Conservation (phyloP, 2,329 filamentous ascomycete species). For the Tetracladium maxilliforme region DNA sequence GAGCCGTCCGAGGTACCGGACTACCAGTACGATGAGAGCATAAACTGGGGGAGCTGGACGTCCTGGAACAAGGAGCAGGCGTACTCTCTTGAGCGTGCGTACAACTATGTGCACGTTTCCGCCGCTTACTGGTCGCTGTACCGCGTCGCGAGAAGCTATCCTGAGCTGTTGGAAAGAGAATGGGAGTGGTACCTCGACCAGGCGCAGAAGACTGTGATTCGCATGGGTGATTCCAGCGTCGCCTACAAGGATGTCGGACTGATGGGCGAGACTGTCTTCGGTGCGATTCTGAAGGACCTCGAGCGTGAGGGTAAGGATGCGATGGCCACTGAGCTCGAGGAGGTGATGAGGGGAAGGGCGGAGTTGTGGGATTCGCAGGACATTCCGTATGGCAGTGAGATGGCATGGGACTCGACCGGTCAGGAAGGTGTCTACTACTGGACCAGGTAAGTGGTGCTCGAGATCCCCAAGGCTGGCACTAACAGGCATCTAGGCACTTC, state of each 20-base stretch:
- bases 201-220: constrained; percentile 32
- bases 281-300: constrained; percentile 34
- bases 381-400: constrained; percentile 43
- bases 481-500: constrained; percentile 25
- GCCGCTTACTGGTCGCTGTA: constrained; percentile 44
- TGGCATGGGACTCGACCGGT: constrained; percentile 47
- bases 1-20: constrained; percentile 24
- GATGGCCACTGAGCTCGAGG: constrained; percentile 23
- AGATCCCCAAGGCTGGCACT: too few species aligned
- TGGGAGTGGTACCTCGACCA: constrained; percentile 41
- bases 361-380: constrained; percentile 30
- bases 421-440: constrained; percentile 48
- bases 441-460: constrained; percentile 28
- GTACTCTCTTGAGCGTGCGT: constrained; percentile 32
- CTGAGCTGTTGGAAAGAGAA: constrained; percentile 22
- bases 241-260: constrained; percentile 30
- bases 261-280: constrained; percentile 45
- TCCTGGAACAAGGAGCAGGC: constrained; percentile 33
- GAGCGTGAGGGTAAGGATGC: constrained; percentile 25
- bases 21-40: constrained; percentile 25
- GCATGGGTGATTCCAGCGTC: constrained; percentile 18
- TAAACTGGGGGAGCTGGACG: constrained; percentile 33
- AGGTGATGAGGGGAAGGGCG: constrained; percentile 31
- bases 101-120: constrained; percentile 42
- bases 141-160: constrained; percentile 32